Evolutionary conservation across 768 basidiomycete species (phyloP).

Genomic region (Agrocybe praecox): DNA sequence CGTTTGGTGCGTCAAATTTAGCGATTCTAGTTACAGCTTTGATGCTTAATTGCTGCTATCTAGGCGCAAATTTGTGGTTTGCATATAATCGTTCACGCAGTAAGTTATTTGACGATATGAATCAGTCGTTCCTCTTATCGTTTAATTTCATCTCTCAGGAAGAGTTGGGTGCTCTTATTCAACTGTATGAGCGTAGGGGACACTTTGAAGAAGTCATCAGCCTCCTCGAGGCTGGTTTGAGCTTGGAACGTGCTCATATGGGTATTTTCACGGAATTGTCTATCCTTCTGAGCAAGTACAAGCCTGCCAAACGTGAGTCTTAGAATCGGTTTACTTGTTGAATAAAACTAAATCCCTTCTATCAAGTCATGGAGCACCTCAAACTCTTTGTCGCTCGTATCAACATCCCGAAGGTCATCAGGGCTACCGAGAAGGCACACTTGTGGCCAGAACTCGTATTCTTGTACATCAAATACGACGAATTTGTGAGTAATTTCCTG

Average conservation of each 20-base stretch:
- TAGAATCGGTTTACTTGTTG: not conserved
- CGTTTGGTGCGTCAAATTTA: slow-evolving; percentile 57
- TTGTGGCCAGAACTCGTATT: slow-evolving; percentile 99
- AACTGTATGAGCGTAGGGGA: slow-evolving; percentile 87
- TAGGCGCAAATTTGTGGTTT: slow-evolving; percentile 99
- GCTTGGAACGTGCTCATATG: slow-evolving; percentile 97
- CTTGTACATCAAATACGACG: slow-evolving; percentile 98
- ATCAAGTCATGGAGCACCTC: slow-evolving; percentile 94
- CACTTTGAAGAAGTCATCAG: slow-evolving; percentile 94
- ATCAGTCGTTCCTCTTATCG: slow-evolving; percentile 18
- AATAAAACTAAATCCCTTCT: slow-evolving; percentile 7
- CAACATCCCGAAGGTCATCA: slow-evolving; percentile 99
- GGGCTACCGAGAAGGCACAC: slow-evolving; percentile 93
- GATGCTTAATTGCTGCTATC: not conserved
- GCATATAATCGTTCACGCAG: slow-evolving; percentile 93
- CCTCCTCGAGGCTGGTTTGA: slow-evolving; percentile 92
- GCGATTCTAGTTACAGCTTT: too few species aligned
- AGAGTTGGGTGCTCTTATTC: slow-evolving; percentile 73
- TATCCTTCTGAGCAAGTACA: slow-evolving; percentile 92
- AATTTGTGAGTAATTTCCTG: slow-evolving; percentile 61
- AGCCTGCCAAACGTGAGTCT: slow-evolving; percentile 85
- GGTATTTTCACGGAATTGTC: slow-evolving; percentile 97
- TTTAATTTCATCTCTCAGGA: slow-evolving; percentile 46
- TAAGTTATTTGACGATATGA: slow-evolving; percentile 26
- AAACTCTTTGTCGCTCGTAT: slow-evolving; percentile 95